Percentiles rank a stretch among this genome's conserved stretches.
Conservation (phyloP, 2,329 filamentous ascomycete species). For the Mycosphaerella sp. region DNA sequence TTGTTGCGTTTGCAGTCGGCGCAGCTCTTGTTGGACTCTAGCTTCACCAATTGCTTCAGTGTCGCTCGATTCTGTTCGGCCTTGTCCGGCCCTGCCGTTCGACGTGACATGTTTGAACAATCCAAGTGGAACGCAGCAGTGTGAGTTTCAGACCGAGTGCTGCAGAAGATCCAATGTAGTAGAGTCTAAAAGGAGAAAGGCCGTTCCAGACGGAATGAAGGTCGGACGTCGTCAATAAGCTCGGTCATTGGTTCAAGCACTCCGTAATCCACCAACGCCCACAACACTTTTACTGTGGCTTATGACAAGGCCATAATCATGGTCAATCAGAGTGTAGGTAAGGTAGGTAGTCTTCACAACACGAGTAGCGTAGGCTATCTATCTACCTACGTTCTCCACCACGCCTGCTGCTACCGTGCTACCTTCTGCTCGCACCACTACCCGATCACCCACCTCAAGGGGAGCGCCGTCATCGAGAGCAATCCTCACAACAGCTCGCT, state of each 20-base stretch:
- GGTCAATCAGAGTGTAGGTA: background rate
- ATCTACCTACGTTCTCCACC: constrained; percentile 44
- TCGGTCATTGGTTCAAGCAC: no score
- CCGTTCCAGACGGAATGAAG: no score
- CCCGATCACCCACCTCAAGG: constrained; percentile 69
- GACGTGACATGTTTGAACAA: constrained; percentile 61
- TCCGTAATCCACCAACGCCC: background rate
- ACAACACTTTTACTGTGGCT: background rate
- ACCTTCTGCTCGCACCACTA: constrained; percentile 75
- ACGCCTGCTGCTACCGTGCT: constrained; percentile 83
- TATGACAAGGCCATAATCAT: background rate
- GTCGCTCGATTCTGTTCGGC: constrained; percentile 89
- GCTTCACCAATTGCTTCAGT: constrained; percentile 89
- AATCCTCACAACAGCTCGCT: constrained; percentile 64
- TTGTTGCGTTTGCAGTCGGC: constrained; percentile 99
- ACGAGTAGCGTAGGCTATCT: background rate
- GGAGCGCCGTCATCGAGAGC: constrained; percentile 62
- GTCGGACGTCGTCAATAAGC: background rate
- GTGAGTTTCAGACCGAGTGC: background rate
- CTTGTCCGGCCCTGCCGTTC: constrained; percentile 70
- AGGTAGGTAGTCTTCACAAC: no score
- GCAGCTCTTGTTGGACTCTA: constrained; percentile 94
- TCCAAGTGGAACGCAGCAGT: background rate
- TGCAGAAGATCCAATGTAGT: background rate
- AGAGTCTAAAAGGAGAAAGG: no score